Conservation (phyloP, 345 rosid species). For the Anacardium occidentale region DNA sequence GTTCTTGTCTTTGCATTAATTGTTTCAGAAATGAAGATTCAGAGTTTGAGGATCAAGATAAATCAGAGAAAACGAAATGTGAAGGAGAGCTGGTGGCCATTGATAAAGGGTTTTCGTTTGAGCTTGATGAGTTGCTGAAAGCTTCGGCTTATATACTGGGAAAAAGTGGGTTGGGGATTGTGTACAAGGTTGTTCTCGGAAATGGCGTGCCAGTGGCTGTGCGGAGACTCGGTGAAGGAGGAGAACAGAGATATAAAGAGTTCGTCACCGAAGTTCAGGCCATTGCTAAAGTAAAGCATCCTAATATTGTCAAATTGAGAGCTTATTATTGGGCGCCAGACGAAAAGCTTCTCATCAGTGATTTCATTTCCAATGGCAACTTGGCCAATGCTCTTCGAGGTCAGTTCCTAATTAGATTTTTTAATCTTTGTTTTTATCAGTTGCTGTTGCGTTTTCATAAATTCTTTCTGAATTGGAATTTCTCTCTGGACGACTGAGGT, state of each 20-base stretch:
- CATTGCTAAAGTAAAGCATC: conserved; percentile 89
- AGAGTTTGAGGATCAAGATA: conserved; percentile 60
- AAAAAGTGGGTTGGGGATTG: conserved; percentile 95
- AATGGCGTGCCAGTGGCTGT: conserved; percentile 96
- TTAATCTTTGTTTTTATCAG: no score
- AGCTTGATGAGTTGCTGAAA: conserved; percentile 86
- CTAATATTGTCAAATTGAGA: conserved; percentile 82
- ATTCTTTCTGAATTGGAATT: not conserved
- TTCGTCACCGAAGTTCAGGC: conserved; percentile 87
- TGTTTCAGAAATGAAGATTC: conserved; percentile 52
- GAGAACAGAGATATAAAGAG: conserved; percentile 89
- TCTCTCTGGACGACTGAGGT: not conserved
- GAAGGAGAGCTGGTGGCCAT: conserved; percentile 89
- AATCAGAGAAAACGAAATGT: conserved; percentile 37
- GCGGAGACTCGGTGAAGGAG: conserved; percentile 91
- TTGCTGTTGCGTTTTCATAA: not conserved
- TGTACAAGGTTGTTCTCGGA: conserved; percentile 94
- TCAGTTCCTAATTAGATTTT: conserved; percentile 6
- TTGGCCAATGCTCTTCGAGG: conserved; percentile 88
- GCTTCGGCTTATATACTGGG: conserved; percentile 97
- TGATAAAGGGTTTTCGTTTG: conserved; percentile 87
- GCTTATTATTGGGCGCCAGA: conserved; percentile 99
- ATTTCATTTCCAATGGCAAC: conserved; percentile 87
- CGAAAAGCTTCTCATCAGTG: conserved; percentile 90
- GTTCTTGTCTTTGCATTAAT: conserved; percentile 32